Conservation (phyloP, 768 basidiomycete genomes). For the Mycena crocata region DNA sequence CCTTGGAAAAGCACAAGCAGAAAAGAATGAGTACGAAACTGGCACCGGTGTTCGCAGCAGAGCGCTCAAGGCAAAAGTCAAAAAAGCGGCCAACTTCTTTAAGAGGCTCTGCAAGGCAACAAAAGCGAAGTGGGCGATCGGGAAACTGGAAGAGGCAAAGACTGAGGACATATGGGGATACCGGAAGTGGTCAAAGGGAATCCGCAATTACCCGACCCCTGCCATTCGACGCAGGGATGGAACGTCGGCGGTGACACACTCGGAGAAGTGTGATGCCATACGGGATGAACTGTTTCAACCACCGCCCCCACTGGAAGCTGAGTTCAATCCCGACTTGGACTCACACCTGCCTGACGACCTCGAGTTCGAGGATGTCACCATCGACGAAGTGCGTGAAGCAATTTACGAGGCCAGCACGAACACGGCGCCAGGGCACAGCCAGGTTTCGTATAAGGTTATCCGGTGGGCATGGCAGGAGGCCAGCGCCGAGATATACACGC, state of each 20-base stretch:
- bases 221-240: slow-evolving; percentile 31
- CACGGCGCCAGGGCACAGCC: slow-evolving; percentile 39
- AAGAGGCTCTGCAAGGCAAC: slow-evolving; percentile 33
- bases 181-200: slow-evolving; percentile 38
- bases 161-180: slow-evolving; percentile 40
- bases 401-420: slow-evolving; percentile 33
- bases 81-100: slow-evolving; percentile 29
- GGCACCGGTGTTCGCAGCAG: not conserved
- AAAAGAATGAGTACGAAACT: slow-evolving; percentile 4
- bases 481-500: not conserved
- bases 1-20: slow-evolving; percentile 18
- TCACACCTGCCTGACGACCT: slow-evolving; percentile 23
- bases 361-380: slow-evolving; percentile 28
- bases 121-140: slow-evolving; percentile 36
- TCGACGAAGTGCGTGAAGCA: slow-evolving; percentile 37
- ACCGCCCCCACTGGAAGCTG: slow-evolving; percentile 22
- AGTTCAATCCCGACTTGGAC: slow-evolving; percentile 15
- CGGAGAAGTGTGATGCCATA: slow-evolving; percentile 38
- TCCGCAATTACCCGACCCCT: slow-evolving; percentile 40
- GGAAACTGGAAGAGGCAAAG: slow-evolving; percentile 21
- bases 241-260: slow-evolving; percentile 28
- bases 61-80: slow-evolving; percentile 22
- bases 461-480: slow-evolving; percentile 40
- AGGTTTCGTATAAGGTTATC: slow-evolving; percentile 37
- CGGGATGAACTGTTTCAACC: slow-evolving; percentile 38